These are phyloP conservation scores for Mycena rosella DNA, from an alignment of 768 basidiomycete genomes.

Conservation along the genomic window DNA sequence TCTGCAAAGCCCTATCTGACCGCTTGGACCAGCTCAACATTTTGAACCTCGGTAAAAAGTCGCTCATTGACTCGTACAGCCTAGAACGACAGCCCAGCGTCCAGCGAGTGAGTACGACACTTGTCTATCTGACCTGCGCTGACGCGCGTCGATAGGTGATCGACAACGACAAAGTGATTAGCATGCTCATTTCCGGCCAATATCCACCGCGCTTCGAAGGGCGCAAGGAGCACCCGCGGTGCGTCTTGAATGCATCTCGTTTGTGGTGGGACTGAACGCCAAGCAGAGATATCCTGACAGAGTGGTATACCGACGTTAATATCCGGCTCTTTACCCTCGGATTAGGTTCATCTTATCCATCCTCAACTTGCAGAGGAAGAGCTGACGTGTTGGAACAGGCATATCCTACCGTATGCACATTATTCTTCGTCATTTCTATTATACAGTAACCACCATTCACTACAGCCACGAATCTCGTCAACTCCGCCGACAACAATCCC, in stretches of 20 bases:
- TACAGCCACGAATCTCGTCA: slow-evolving; percentile 31
- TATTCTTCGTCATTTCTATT: background rate
- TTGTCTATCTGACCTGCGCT: background rate
- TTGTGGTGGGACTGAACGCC: background rate
- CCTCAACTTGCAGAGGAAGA: background rate
- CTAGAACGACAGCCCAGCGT: slow-evolving; percentile 36
- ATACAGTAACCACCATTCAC: background rate
- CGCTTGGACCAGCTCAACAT: slow-evolving; percentile 29
- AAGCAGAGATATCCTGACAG: slow-evolving; percentile 35
- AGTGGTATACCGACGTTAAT: slow-evolving; percentile 38
- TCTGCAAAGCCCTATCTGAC: background rate
- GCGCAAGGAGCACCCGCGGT: slow-evolving; percentile 38
- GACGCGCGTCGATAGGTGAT: slow-evolving; percentile 27
- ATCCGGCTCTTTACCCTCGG: slow-evolving; percentile 38
- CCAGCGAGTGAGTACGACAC: slow-evolving; percentile 26
- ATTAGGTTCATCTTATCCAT: slow-evolving; percentile 15
- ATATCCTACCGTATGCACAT: slow-evolving; percentile 36
- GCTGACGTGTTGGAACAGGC: slow-evolving; percentile 19
- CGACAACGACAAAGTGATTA: slow-evolving; percentile 39
- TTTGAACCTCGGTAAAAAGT: slow-evolving; percentile 30
- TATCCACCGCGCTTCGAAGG: slow-evolving; percentile 36
- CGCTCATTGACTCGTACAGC: slow-evolving; percentile 35
- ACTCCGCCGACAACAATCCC: slow-evolving; percentile 25
- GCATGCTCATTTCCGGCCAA: slow-evolving; percentile 37
- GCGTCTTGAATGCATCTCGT: background rate